Percentiles rank a stretch among this genome's conserved stretches.
Evolutionary conservation across 179 eudicot genomes (phyloP).

Genomic region (Vitellaria paradoxa): DNA sequence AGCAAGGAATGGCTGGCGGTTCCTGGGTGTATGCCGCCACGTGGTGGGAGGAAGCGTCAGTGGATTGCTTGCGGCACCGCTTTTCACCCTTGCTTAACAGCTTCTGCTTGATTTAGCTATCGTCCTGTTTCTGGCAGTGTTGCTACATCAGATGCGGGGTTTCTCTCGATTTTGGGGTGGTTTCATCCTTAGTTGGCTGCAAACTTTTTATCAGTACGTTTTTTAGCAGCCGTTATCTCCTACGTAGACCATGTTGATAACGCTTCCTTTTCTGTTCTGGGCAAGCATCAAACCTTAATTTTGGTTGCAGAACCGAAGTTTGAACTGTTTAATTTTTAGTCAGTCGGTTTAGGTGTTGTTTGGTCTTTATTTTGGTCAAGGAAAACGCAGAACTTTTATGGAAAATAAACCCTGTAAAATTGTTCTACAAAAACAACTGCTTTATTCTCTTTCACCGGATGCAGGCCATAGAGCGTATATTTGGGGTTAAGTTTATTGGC

Average conservation of each 20-base stretch:
- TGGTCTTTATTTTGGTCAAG: too few species aligned
- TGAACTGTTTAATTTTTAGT: too few species aligned
- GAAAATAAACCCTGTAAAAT: too few species aligned
- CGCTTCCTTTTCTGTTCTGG: neutral
- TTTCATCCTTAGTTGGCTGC: neutral
- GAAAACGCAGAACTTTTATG: too few species aligned
- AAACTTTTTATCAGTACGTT: neutral
- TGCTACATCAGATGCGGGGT: neutral
- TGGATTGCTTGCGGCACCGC: conserved; percentile 85
- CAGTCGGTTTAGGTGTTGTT: too few species aligned
- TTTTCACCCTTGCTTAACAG: conserved; percentile 75
- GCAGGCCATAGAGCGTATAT: too few species aligned
- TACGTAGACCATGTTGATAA: neutral
- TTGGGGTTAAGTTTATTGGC: too few species aligned
- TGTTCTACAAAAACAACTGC: too few species aligned
- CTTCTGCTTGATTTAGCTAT: conserved; percentile 37
- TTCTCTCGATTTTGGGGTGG: neutral
- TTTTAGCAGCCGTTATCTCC: neutral
- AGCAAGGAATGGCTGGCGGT: conserved; percentile 78
- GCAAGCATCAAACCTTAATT: neutral
- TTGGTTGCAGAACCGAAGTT: neutral
- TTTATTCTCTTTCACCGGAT: too few species aligned
- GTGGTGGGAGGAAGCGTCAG: conserved; percentile 57
- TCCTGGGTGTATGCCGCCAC: conserved; percentile 65
- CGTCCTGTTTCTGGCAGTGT: neutral